phyloP scores from a whole-genome alignment of 2,329 filamentous ascomycete genomes.

The Diaporthe sp. region DNA sequence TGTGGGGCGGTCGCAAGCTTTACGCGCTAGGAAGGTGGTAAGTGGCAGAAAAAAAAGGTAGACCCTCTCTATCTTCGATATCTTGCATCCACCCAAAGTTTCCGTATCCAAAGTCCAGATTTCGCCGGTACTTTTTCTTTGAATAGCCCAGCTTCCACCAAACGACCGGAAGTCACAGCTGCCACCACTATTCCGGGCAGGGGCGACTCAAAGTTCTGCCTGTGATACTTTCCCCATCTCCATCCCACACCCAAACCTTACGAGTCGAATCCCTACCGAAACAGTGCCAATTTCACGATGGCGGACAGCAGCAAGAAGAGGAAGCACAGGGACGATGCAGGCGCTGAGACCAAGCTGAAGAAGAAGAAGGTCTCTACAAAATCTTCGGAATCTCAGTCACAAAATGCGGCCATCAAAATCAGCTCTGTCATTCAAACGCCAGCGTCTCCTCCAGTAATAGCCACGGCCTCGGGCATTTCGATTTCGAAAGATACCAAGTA shows the following conservation, averaged over 20 bases:
- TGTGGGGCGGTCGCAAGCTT: conserved; percentile 6
- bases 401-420: conserved; percentile 53
- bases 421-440: conserved; percentile 46
- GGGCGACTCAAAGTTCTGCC: neutral
- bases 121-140: neutral
- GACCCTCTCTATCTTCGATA: conserved; percentile 7
- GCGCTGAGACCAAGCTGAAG: conserved; percentile 56
- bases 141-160: neutral
- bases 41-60: conserved; percentile 38
- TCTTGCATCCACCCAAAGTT: conserved; percentile 5
- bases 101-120: neutral
- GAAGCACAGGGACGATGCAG: conserved; percentile 62
- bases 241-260: too few species aligned
- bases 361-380: conserved; percentile 68
- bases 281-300: conserved; percentile 49
- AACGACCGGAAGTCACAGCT: neutral
- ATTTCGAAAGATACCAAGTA: conserved; percentile 58
- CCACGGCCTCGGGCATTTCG: conserved; percentile 58
- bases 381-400: conserved; percentile 52
- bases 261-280: neutral
- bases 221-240: neutral
- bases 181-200: neutral
- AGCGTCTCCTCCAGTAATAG: conserved; percentile 51
- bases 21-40: conserved; percentile 36
- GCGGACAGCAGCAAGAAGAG: conserved; percentile 64